A percentile compares a stretch with the other conserved stretches of the same genome.
phyloP scores from a whole-genome alignment of 148 eudicot genomes.

The Chenopodium suecicum region DNA sequence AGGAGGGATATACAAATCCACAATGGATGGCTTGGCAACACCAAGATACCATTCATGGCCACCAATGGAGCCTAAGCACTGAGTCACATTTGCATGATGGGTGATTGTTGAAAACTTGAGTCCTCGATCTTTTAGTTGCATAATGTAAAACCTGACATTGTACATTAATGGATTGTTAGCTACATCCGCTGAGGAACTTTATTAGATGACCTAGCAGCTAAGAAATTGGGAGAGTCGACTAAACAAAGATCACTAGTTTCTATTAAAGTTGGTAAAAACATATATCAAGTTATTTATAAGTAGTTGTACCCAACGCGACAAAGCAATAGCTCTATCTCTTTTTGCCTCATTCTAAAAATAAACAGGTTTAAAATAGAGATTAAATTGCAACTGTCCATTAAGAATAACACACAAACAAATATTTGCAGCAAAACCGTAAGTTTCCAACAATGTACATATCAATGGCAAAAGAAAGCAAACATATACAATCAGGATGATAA shows the following conservation, averaged over 20 bases:
- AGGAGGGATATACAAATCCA: slow-evolving; percentile 30
- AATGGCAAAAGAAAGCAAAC: background rate
- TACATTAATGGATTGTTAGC: slow-evolving; percentile 6
- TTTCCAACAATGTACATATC: background rate
- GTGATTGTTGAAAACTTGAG: slow-evolving; percentile 71
- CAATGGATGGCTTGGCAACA: slow-evolving; percentile 75
- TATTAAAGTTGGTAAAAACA: background rate
- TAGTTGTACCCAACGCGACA: background rate
- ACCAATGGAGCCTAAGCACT: slow-evolving; percentile 84
- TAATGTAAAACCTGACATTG: slow-evolving; percentile 73
- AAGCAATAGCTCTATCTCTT: background rate
- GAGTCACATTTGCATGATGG: slow-evolving; percentile 90
- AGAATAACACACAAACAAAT: background rate
- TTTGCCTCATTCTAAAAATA: background rate
- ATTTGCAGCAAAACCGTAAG: background rate
- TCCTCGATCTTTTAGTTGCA: slow-evolving; percentile 60
- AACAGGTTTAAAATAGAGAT: background rate
- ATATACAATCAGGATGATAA: background rate
- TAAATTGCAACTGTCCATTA: background rate
- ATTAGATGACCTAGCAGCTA: background rate
- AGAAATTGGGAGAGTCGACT: background rate
- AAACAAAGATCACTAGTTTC: background rate
- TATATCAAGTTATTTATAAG: background rate
- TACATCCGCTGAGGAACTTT: background rate
- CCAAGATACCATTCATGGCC: slow-evolving; percentile 88